Base-by-base conservation (phyloP, 1,139 yeast genomes). In the Protomyces gravidus region DNA sequence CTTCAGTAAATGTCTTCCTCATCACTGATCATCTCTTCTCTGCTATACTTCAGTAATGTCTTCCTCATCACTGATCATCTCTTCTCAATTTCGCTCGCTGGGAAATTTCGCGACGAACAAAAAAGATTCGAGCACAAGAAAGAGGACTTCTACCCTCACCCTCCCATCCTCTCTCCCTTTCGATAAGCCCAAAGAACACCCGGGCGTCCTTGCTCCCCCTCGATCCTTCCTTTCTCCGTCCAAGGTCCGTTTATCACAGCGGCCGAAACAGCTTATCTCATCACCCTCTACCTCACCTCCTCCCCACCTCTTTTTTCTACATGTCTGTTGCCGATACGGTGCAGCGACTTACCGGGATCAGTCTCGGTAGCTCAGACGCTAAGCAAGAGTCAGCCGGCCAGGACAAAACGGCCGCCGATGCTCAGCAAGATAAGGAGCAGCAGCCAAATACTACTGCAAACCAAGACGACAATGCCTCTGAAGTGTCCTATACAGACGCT, bases 401-500 rank as follows among this genome's bases (percentile, higher is more conserved):
- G n/a, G n/a, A n/a, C n/a, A 40, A 32, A 9, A 42, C 45, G 30
- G 59, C 45, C 46, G n/a, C n/a, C n/a, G n/a, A n/a, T n/a, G 33
- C 46, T 27, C 36, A 50, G n/a, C 27, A 39, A 26, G 23, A 36
- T 28, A 36, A 53, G 28, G 36, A 33, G 6, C 39, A 15, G 21
- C 53, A 39, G 21, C 40, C 46, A n/a, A 25, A 32, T 19, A 7
- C 27, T 17, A 4, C 48, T 6, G 26, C 32, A 23, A 19, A 23
- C 11, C 50, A 40, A 65, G 85, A 87, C 68, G 56, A 45, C 17
- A 46, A 27, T 9, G 50, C 26, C 23, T 46, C 60, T n/a, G 63
- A 63, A 26, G 63, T 65, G 15, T 47, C 57, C 17, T 65, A 62
- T 52, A 66, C 64, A 15, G 61, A 59, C n/a, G 62, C 66, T 13